Evolutionary conservation across 1,284 basidiomycete genomes (phyloP).

Genomic region (Trametes versicolor): DNA sequence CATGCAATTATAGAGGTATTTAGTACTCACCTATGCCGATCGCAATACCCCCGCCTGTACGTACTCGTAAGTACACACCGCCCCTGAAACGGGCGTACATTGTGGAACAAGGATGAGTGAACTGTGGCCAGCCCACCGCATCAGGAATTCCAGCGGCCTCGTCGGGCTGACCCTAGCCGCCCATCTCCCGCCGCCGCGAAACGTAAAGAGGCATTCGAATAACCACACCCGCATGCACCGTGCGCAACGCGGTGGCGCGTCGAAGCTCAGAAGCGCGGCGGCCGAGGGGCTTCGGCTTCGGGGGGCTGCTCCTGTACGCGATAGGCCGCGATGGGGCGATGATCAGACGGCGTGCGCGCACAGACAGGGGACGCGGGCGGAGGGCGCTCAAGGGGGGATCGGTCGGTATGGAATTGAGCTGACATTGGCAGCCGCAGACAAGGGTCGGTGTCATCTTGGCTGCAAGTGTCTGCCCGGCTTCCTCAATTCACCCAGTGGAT

Average conservation of each 20-base stretch:
- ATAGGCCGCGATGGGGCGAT: background rate
- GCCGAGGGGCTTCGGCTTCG: background rate
- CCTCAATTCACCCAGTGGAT: too few relatives aligned
- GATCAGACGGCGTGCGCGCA: background rate
- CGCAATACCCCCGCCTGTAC: background rate
- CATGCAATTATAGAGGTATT: background rate
- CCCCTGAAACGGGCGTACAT: background rate
- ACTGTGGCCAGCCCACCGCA: background rate
- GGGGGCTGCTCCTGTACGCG: background rate
- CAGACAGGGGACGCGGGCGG: background rate
- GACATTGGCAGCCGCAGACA: too few relatives aligned
- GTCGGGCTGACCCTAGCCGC: background rate
- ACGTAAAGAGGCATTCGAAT: background rate
- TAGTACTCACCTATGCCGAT: background rate
- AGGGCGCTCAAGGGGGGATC: background rate
- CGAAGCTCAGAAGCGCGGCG: slow-evolving; percentile 5
- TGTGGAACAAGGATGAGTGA: background rate
- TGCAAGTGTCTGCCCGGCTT: too few relatives aligned
- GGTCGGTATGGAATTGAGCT: too few relatives aligned
- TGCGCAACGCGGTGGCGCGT: background rate
- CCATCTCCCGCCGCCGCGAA: background rate
- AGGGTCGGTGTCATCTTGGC: too few relatives aligned
- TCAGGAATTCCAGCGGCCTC: background rate
- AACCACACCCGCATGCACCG: background rate
- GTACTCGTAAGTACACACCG: background rate